phyloP scores from a whole-genome alignment of 225 moss, liverwort and hornwort genomes.

The Neckera pumila region DNA sequence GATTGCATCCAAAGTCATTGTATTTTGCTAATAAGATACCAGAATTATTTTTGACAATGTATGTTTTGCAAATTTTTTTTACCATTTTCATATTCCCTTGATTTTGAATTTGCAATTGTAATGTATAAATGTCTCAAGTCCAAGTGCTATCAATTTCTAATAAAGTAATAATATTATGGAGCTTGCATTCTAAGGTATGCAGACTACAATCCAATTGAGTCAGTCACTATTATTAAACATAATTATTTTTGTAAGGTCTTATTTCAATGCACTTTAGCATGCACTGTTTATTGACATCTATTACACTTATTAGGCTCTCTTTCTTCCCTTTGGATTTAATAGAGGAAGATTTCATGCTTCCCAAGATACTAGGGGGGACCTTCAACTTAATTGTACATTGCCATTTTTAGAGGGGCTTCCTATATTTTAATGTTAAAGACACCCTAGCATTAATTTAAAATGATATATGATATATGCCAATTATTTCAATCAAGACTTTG shows the following conservation, averaged over 20 bases:
- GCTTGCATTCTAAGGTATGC: background rate
- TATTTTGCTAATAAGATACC: background rate
- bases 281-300: too few species aligned
- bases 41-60: background rate
- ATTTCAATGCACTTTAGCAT: background rate
- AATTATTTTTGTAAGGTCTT: background rate
- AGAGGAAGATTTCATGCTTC: accelerated
- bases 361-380: accelerated
- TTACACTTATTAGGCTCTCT: too few species aligned
- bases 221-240: background rate
- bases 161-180: background rate
- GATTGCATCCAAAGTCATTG: background rate
- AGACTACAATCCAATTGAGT: background rate
- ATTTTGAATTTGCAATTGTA: background rate
- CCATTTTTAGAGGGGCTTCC: accelerated
- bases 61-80: background rate
- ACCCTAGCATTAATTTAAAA: accelerated
- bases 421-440: accelerated
- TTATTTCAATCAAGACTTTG: too few species aligned
- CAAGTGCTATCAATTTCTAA: background rate
- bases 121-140: background rate
- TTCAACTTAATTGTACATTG: background rate
- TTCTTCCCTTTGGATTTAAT: accelerated
- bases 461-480: too few species aligned
- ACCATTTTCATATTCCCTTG: background rate